phyloP scores from a whole-genome alignment of 1,139 yeast species.

The Hemisphaericaspora lyxosophila region DNA sequence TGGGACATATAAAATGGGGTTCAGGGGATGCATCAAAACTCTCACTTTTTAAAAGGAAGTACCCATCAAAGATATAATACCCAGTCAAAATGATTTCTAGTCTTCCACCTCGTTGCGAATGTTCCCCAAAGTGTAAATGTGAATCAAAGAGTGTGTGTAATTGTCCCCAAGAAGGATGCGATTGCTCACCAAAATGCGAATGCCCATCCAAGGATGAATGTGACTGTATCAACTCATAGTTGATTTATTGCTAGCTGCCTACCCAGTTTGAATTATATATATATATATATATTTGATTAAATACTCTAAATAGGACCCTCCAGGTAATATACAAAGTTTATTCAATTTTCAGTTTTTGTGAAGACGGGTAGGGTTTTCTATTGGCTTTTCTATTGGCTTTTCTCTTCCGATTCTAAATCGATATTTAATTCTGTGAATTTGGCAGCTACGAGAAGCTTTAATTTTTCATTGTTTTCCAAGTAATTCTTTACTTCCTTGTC shows the following conservation, averaged over 20 bases:
- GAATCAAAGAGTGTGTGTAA: not conserved
- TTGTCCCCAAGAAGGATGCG: not conserved
- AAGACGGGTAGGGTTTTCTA: too few relatives aligned
- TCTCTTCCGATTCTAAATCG: slow-evolving; percentile 4
- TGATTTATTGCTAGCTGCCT: too few relatives aligned
- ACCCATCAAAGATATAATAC: too few relatives aligned
- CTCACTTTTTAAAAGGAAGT: too few relatives aligned
- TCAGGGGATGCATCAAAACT: too few relatives aligned
- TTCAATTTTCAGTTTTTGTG: too few relatives aligned
- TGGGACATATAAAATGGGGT: too few relatives aligned
- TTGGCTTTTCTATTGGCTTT: slow-evolving; percentile 1
- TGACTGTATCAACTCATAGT: not conserved
- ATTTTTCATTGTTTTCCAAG: slow-evolving; percentile 22
- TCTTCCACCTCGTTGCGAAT: slow-evolving; percentile 3
- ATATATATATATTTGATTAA: too few relatives aligned
- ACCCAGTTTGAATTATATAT: too few relatives aligned
- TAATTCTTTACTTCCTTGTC: slow-evolving; percentile 24
- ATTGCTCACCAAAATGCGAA: not conserved
- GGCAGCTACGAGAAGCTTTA: slow-evolving; percentile 18
- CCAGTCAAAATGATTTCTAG: not conserved
- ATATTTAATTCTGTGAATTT: slow-evolving; percentile 22
- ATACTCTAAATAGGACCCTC: too few relatives aligned
- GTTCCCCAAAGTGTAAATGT: slow-evolving; percentile 5
- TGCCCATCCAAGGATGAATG: not conserved
- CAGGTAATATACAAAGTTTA: too few relatives aligned